Evolutionary conservation across 1,284 basidiomycete genomes (phyloP).

Genomic region (Ganoderma meredithae): DNA sequence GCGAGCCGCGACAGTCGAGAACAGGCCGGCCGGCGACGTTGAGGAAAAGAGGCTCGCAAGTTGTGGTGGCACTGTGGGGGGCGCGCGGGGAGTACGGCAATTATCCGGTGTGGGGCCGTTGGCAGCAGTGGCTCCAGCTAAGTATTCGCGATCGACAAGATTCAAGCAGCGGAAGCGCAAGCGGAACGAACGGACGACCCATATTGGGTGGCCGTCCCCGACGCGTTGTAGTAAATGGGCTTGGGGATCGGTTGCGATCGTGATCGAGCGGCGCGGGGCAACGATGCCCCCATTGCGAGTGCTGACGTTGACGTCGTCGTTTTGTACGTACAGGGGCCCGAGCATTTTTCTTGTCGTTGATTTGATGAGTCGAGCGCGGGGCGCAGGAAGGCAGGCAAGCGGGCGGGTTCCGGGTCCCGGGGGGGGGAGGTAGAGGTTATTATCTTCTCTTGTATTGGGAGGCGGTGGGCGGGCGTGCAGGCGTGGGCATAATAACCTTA

Average conservation of each 20-base stretch:
- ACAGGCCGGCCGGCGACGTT: background rate
- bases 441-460: background rate
- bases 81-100: too few species aligned
- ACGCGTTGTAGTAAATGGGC: too few species aligned
- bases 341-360: background rate
- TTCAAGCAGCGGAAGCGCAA: background rate
- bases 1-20: background rate
- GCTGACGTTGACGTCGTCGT: background rate
- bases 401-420: too few species aligned
- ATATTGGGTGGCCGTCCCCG: background rate
- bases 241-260: slow-evolving; percentile 5
- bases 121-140: background rate
- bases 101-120: background rate
- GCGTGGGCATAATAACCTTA: slow-evolving; percentile 6
- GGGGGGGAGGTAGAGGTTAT: background rate
- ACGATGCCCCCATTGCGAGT: background rate
- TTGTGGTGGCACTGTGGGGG: too few species aligned
- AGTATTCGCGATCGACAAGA: background rate
- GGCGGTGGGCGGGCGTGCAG: background rate
- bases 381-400: background rate
- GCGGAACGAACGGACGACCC: background rate
- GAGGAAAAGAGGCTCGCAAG: background rate
- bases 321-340: background rate
- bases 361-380: background rate
- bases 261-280: background rate